phyloP scores from a whole-genome alignment of 441 rosid genomes.

The Adansonia madagascariensis region DNA sequence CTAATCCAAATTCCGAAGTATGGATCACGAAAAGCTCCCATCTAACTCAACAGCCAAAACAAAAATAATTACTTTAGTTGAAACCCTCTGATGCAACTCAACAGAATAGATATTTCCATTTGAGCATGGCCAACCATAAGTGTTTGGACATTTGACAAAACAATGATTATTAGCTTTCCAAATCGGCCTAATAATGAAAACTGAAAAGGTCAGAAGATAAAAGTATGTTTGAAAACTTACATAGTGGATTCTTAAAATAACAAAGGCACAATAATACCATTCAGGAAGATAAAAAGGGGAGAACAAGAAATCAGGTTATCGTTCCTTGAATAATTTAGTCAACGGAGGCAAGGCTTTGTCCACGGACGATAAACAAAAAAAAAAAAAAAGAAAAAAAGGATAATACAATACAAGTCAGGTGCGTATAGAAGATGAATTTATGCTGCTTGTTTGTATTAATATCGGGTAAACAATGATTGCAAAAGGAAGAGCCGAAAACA shows the following conservation, averaged over 20 bases:
- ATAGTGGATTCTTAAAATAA: too few relatives aligned
- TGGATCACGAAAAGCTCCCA: not conserved
- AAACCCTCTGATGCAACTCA: not conserved
- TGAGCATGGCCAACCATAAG: not conserved
- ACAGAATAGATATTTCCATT: not conserved
- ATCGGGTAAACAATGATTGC: too few relatives aligned
- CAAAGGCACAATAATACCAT: too few relatives aligned
- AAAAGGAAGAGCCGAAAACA: too few relatives aligned
- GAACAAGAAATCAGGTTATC: not conserved
- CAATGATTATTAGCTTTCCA: not conserved
- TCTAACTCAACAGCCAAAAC: not conserved
- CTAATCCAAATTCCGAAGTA: not conserved
- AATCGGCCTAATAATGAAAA: not conserved
- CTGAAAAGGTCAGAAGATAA: not conserved
- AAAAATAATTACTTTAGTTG: slow-evolving; percentile 3
- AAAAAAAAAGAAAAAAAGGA: too few relatives aligned
- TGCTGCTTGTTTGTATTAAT: too few relatives aligned
- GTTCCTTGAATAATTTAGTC: not conserved
- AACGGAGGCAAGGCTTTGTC: not conserved
- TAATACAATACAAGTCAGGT: too few relatives aligned
- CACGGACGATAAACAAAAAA: not conserved
- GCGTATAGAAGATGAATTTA: too few relatives aligned
- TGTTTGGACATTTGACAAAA: not conserved
- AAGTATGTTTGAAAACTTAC: too few relatives aligned
- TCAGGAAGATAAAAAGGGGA: too few relatives aligned